A percentile compares a stretch with the other conserved stretches of the same genome.
Conservation (phyloP, 768 basidiomycete species). For the Leucogyrophana mollusca region DNA sequence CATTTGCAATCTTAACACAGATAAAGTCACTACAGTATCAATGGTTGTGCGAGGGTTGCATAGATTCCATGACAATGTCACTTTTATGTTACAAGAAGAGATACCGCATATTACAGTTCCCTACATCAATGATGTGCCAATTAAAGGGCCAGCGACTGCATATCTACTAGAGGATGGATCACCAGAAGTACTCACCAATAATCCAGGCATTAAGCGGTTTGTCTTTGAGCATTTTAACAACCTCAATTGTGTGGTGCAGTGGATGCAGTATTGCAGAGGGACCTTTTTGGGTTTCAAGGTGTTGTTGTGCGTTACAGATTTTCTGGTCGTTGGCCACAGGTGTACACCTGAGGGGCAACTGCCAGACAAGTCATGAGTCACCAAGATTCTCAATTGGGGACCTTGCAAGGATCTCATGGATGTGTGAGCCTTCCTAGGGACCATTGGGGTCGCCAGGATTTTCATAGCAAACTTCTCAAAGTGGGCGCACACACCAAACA, state of each 20-base stretch:
- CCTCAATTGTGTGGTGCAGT: slow-evolving; percentile 36
- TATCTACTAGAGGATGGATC: slow-evolving; percentile 27
- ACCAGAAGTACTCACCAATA: slow-evolving; percentile 35
- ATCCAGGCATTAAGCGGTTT: slow-evolving; percentile 34
- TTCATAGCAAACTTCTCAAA: slow-evolving; percentile 20
- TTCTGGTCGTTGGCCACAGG: slow-evolving; percentile 34
- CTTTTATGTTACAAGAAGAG: slow-evolving; percentile 35
- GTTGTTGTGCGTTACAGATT: slow-evolving; percentile 22
- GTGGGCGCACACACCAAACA: too few species aligned
- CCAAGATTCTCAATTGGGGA: slow-evolving; percentile 32
- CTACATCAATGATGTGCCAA: slow-evolving; percentile 39
- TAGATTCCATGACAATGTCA: slow-evolving; percentile 40
- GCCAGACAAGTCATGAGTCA: slow-evolving; percentile 23
- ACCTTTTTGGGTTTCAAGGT: slow-evolving; percentile 39
- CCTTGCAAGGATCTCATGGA: slow-evolving; percentile 13
- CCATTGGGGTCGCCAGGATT: slow-evolving; percentile 18
- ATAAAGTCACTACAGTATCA: too few species aligned
- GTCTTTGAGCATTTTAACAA: slow-evolving; percentile 38
- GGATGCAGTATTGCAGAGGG: slow-evolving; percentile 33
- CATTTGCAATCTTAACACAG: slow-evolving; percentile 2
- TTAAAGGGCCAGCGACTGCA: slow-evolving; percentile 31
- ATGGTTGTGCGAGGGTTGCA: too few species aligned
- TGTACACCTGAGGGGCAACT: slow-evolving; percentile 34
- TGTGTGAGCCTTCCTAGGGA: slow-evolving; percentile 28
- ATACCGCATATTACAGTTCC: slow-evolving; percentile 35